phyloP scores from a whole-genome alignment of 768 basidiomycete genomes.

The Lactarius akahatsu region DNA sequence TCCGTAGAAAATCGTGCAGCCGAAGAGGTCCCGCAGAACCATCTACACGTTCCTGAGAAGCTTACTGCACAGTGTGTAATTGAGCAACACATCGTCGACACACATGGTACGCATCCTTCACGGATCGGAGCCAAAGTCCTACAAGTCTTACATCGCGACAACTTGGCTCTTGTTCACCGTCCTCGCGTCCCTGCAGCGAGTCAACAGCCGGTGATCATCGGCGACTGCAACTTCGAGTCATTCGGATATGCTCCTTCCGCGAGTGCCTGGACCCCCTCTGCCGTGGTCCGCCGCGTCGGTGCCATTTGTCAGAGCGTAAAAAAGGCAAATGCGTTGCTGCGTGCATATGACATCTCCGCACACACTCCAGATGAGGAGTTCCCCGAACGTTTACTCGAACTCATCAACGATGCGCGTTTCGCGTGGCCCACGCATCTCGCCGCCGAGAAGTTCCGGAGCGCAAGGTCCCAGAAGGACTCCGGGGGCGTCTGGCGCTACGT shows the following conservation, averaged over 20 bases:
- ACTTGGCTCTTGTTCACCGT: slow-evolving; percentile 25
- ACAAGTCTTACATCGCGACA: slow-evolving; percentile 23
- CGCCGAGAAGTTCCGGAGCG: slow-evolving; percentile 36
- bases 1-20: slow-evolving; percentile 53
- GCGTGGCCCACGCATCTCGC: slow-evolving; percentile 77
- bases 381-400: slow-evolving; percentile 63
- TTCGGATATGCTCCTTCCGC: slow-evolving; percentile 59
- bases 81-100: slow-evolving; percentile 20
- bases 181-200: slow-evolving; percentile 27
- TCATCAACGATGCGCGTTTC: slow-evolving; percentile 71
- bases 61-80: slow-evolving; percentile 33
- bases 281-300: slow-evolving; percentile 64
- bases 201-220: slow-evolving; percentile 72
- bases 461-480: slow-evolving; percentile 28
- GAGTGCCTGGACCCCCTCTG: slow-evolving; percentile 61
- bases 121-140: slow-evolving; percentile 20
- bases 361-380: slow-evolving; percentile 67
- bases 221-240: slow-evolving; percentile 66
- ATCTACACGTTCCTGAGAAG: slow-evolving; percentile 34
- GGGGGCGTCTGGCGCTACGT: slow-evolving; percentile 75
- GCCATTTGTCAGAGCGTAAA: slow-evolving; percentile 70
- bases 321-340: slow-evolving; percentile 59
- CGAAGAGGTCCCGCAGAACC: slow-evolving; percentile 34
- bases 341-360: slow-evolving; percentile 68
- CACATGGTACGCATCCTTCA: slow-evolving; percentile 26